Base-by-base conservation (phyloP, 495 filamentous ascomycete species). In the Penicillium ucsense region DNA sequence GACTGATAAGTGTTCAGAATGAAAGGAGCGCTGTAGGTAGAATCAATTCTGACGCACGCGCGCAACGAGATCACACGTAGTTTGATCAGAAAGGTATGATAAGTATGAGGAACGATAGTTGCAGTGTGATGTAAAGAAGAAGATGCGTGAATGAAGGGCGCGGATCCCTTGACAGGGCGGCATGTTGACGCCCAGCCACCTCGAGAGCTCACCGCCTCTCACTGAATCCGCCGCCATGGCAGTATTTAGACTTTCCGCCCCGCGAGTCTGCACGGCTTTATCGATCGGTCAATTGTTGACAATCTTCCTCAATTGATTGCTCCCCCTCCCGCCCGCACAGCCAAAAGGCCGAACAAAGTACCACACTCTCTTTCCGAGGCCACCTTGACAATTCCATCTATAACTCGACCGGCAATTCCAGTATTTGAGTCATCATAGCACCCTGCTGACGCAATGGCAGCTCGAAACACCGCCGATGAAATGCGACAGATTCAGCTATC, bases 401-500 rank as follows among this genome's bases (percentile, higher is more conserved):
- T 1, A 20, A 1, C 20, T 2, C 20, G 20, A 20, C 20, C 2
- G 20, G 20, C 2, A 20, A 20, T 20, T 20, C 20, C 20, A 20
- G 20, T 20, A 20, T 20, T 20, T 20, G 20, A 20, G 20, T 20
- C 20, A 20, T 20, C 20, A 20, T 20, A 20, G 20, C 20, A 20
- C 20, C 20, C 20, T 20, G 20, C 20, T 20, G 43, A 10, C 38
- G 55, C 38, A 12, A 68, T 71, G 65, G 49, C 63, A 29, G 53
- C 55, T n/a, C 64, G 61, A 54, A 68, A 56, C 45, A 63, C 68
- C 20, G 63, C 68, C 27, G 66, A 67, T 46, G 63, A 75, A 52
- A 66, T 76, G 61, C 67, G 77, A 6, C 58, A 62, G 28, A 67
- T 77, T 8, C 72, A 81, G 46, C 64, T 82, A 38, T 77, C 73